These are phyloP conservation scores for Drechslerella stenobrocha DNA, from an alignment of 2,329 filamentous ascomycete genomes.

Conservation along the genomic window DNA sequence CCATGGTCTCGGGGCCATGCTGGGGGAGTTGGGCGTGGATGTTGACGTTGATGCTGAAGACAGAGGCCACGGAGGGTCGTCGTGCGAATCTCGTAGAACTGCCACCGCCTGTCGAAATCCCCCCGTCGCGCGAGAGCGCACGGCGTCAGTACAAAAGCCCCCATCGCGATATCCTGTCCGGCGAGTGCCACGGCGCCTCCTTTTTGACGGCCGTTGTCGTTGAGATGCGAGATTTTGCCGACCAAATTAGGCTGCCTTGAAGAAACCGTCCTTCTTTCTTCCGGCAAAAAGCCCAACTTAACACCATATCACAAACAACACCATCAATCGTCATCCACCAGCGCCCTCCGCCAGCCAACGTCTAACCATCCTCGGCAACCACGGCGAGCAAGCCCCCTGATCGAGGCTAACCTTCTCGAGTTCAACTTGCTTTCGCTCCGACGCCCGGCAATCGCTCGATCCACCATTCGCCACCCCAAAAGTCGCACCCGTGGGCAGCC, in stretches of 20 bases:
- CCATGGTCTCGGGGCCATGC: conserved; percentile 17
- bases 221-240: conserved; percentile 6
- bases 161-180: no score
- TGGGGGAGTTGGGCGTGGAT: no score
- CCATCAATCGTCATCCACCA: neutral
- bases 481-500: conserved; percentile 1
- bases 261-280: neutral
- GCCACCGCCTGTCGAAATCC: no score
- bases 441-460: neutral
- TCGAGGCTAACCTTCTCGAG: neutral
- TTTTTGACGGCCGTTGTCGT: neutral
- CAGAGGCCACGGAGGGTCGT: no score
- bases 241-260: conserved; percentile 4
- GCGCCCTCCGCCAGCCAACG: neutral
- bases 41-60: no score
- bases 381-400: neutral
- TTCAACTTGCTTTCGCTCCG: neutral
- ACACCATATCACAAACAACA: neutral
- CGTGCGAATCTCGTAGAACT: no score
- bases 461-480: neutral
- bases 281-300: neutral
- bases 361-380: conserved; percentile 3
- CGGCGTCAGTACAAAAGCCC: no score
- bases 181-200: no score
- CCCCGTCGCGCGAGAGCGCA: no score